phyloP scores from a whole-genome alignment of 2,329 filamentous ascomycete genomes.

The Trichothecium sympodiale region DNA sequence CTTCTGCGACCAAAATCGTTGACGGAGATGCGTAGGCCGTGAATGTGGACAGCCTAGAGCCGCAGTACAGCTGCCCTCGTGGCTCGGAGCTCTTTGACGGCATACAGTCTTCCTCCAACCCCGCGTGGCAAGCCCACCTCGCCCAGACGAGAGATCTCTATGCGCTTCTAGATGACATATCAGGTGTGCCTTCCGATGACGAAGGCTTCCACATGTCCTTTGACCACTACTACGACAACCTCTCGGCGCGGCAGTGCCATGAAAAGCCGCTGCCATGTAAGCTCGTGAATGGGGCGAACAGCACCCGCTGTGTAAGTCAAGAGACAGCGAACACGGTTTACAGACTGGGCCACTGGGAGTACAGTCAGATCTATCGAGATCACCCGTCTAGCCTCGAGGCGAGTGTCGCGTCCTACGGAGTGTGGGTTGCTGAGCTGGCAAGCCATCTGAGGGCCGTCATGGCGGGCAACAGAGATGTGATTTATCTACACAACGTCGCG shows the following conservation, averaged over 20 bases:
- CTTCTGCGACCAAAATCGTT: not conserved
- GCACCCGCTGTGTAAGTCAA: constrained; percentile 49
- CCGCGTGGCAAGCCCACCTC: constrained; percentile 55
- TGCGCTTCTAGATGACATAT: constrained; percentile 52
- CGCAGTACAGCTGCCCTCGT: constrained; percentile 54
- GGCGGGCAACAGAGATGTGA: constrained; percentile 21
- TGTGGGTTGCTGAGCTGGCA: constrained; percentile 64
- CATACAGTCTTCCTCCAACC: constrained; percentile 32
- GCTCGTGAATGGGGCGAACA: constrained; percentile 29
- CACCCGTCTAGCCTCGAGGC: constrained; percentile 49
- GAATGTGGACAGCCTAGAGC: constrained; percentile 62
- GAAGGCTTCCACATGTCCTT: constrained; percentile 58
- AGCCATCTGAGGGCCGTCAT: constrained; percentile 48
- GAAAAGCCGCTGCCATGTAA: constrained; percentile 61
- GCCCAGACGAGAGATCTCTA: constrained; percentile 43
- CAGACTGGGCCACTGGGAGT: constrained; percentile 70
- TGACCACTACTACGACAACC: constrained; percentile 79
- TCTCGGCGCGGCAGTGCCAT: constrained; percentile 71
- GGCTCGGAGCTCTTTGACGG: constrained; percentile 29
- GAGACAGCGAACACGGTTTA: constrained; percentile 58
- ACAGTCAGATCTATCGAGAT: constrained; percentile 67
- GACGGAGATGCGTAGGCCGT: constrained; percentile 21
- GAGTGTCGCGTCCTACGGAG: constrained; percentile 51
- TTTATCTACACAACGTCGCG: constrained; percentile 67
- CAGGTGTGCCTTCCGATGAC: constrained; percentile 46